Base-by-base conservation (phyloP, 2,329 filamentous ascomycete genomes). In the Hirsutella minnesotensis region DNA sequence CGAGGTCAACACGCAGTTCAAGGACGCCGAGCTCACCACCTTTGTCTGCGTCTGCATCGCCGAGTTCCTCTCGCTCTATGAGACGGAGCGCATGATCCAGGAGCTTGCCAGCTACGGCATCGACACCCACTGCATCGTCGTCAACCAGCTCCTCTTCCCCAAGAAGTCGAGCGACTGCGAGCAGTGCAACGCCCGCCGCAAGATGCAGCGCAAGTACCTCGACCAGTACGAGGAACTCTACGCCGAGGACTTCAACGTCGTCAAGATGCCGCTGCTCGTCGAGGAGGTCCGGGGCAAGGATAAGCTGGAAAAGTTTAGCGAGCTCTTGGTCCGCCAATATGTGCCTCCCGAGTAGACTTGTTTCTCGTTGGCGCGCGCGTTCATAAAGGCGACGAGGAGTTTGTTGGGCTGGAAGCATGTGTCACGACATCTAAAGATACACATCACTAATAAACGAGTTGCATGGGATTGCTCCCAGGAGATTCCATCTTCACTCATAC, bases 81-180 rank as follows among this genome's bases (percentile, higher is more conserved):
- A 98, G 74, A 98, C 92, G 48, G 92, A 98, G 72, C 85, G 92
- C 56, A 96, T 98, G 92, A 96, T 98, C 56, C 92, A 98, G 72
- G 92, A 98, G 70, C 73, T 98, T 47, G 81, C 87, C 39, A 84
- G 77, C 61, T 98, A 95, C 68, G 73, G 83, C 57, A 98, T 98
- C 61, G 92, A 98, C 63, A 95, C 90, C 7, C 92, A 96, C 68
- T 81, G 83, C 59, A 96, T 98, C 61, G 92, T 98, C 38, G 92
- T 98, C 56, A 98, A 98, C 66, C 92, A 98, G 72, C 74, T 98
- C 52, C 71, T 98, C 44, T 98, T 95, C 69, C 92, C 92, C 16
- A 86, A 85, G 64, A 75, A 81, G 51, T 82, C 81, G 42, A 94
- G 83, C 59, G 75, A 79, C 30, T 98, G 92, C 65, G 88, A 95